These are phyloP conservation scores for Lignosus rhinocerotis DNA, from an alignment of 1,284 basidiomycete genomes.

Conservation along the genomic window DNA sequence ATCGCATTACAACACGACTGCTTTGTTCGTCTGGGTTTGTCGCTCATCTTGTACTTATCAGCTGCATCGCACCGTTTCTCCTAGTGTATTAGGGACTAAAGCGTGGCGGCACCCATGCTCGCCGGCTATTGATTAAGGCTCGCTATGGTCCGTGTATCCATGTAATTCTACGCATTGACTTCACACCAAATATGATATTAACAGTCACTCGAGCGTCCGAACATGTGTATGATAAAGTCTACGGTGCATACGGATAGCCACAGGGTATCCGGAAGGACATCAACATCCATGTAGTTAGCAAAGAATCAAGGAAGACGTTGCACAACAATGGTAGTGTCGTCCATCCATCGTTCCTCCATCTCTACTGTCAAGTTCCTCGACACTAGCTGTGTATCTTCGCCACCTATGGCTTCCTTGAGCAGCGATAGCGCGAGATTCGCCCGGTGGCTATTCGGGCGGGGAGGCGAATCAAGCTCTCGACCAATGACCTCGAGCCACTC, in stretches of 20 bases:
- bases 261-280: neutral
- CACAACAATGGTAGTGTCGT: constrained; percentile 67
- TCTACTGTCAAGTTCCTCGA: constrained; percentile 66
- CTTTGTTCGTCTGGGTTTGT: neutral
- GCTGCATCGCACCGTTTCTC: neutral
- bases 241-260: neutral
- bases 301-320: constrained; percentile 31
- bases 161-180: neutral
- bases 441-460: constrained; percentile 22
- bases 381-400: constrained; percentile 46
- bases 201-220: neutral
- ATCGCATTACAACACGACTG: neutral
- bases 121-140: constrained; percentile 4
- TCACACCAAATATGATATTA: neutral
- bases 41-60: neutral
- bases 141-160: constrained; percentile 3
- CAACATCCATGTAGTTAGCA: neutral
- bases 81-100: constrained; percentile 12
- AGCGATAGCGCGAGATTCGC: constrained; percentile 46
- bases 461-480: constrained; percentile 18
- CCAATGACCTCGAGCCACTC: constrained; percentile 44
- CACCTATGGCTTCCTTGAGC: constrained; percentile 59
- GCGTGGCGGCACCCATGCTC: constrained; percentile 8
- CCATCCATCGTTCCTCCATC: constrained; percentile 65
- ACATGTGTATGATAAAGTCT: neutral